Evolutionary conservation across 2,329 filamentous ascomycete genomes (phyloP).

Genomic region (Colletotrichum tamarilloi): DNA sequence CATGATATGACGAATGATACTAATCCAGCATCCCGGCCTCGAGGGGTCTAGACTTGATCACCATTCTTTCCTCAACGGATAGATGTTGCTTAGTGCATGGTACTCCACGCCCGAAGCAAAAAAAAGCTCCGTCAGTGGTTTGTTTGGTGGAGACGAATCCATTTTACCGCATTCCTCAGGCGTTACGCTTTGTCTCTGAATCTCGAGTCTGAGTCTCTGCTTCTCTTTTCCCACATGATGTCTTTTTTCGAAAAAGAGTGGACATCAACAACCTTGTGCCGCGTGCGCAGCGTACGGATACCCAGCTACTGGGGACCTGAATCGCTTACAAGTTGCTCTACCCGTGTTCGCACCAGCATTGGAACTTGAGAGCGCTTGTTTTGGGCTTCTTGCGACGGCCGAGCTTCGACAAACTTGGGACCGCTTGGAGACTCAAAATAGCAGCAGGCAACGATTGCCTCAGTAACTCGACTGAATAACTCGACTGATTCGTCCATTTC

Average conservation of each 20-base stretch:
- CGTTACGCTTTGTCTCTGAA: slow-evolving; percentile 30
- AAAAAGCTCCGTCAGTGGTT: slow-evolving; percentile 22
- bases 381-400: slow-evolving; percentile 17
- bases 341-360: background rate
- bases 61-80: slow-evolving; percentile 9
- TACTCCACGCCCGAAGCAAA: slow-evolving; percentile 8
- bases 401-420: background rate
- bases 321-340: background rate
- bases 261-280: slow-evolving; percentile 6
- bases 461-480: background rate
- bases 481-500: slow-evolving; percentile 22
- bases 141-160: slow-evolving; percentile 30
- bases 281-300: background rate
- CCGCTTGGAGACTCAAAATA: slow-evolving; percentile 25
- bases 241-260: slow-evolving; percentile 10
- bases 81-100: slow-evolving; percentile 12
- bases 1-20: slow-evolving; percentile 24
- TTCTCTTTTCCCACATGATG: slow-evolving; percentile 11
- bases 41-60: slow-evolving; percentile 19
- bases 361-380: background rate
- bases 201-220: background rate
- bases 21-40: background rate
- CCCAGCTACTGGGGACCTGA: background rate
- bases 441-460: slow-evolving; percentile 21
- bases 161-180: slow-evolving; percentile 26